phyloP scores from a whole-genome alignment of 805 yeast genomes.

The Yarrowia divulgata region DNA sequence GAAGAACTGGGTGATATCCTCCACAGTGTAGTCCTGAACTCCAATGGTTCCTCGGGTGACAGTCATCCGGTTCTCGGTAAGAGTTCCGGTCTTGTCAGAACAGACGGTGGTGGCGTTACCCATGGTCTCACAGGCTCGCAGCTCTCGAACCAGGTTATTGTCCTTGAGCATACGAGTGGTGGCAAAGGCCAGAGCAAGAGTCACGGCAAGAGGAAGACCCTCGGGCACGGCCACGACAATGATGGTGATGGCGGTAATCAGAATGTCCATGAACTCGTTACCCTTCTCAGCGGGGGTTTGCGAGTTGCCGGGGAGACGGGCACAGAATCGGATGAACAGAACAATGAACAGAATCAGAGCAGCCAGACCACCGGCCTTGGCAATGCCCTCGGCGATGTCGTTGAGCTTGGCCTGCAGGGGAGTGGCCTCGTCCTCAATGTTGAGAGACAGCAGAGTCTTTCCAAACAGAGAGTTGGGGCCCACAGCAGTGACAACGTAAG shows the following conservation, averaged over 20 bases:
- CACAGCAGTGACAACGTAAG: constrained; percentile 85
- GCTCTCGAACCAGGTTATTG: constrained; percentile 92
- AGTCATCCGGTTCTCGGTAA: constrained; percentile 92
- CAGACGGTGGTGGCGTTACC: constrained; percentile 98
- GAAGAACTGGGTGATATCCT: constrained; percentile 28
- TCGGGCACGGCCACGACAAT: constrained; percentile 99
- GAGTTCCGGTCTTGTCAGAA: constrained; percentile 96
- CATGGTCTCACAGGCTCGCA: constrained; percentile 97
- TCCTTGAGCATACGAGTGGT: constrained; percentile 98
- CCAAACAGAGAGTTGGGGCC: constrained; percentile 93
- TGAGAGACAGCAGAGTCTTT: constrained; percentile 81
- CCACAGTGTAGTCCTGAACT: constrained; percentile 52
- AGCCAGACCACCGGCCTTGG: constrained; percentile 90
- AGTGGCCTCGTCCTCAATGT: constrained; percentile 79
- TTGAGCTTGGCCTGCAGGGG: constrained; percentile 87
- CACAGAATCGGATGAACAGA: constrained; percentile 75
- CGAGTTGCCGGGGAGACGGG: constrained; percentile 60
- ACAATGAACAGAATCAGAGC: constrained; percentile 83
- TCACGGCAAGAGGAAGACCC: constrained; percentile 96
- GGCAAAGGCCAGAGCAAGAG: constrained; percentile 95
- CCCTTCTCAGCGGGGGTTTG: constrained; percentile 77
- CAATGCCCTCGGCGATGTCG: constrained; percentile 87
- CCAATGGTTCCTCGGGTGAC: constrained; percentile 83
- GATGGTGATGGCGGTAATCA: constrained; percentile 90
- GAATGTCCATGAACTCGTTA: constrained; percentile 77